Conservation (phyloP, 768 basidiomycete genomes). For the Tylopilus subfusipes region DNA sequence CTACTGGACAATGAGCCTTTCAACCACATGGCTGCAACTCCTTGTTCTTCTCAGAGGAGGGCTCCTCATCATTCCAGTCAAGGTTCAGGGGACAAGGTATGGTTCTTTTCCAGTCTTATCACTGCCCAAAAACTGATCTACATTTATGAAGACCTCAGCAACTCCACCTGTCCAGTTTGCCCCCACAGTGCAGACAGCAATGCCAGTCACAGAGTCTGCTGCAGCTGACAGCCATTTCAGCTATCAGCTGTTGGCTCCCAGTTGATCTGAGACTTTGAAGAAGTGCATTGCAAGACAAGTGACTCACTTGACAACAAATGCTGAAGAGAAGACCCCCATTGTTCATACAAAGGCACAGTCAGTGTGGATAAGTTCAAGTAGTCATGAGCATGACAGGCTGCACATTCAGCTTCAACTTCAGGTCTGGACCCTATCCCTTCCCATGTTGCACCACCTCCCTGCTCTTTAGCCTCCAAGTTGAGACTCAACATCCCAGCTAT, state of each 20-base stretch:
- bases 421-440: no score
- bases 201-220: neutral
- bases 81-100: no score
- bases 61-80: neutral
- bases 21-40: neutral
- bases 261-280: neutral
- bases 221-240: neutral
- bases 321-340: neutral
- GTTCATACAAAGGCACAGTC: no score
- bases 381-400: no score
- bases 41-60: no score
- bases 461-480: no score
- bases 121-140: neutral
- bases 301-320: neutral
- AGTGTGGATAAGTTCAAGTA: no score
- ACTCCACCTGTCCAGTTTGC: neutral
- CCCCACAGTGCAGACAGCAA: no score
- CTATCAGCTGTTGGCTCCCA: neutral
- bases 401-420: no score
- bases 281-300: neutral
- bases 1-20: neutral
- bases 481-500: no score
- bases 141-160: neutral
- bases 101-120: no score
- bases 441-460: no score